Percentiles rank a stretch among this genome's conserved stretches.
Conservation (phyloP, 1,139 yeast species). For the Zygosaccharomyces sapae region DNA sequence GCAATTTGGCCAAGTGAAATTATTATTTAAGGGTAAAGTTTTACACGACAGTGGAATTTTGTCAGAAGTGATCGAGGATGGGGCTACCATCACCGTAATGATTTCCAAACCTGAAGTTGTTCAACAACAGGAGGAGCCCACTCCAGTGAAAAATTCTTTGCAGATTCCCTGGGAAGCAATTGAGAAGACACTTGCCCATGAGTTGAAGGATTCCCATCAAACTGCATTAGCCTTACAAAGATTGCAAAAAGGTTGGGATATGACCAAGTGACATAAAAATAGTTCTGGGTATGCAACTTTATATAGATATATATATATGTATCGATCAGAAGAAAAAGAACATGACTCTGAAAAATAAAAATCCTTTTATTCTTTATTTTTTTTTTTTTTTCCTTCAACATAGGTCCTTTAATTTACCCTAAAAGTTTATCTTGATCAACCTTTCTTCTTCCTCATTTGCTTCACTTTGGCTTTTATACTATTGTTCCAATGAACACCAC, state of each 20-base stretch:
- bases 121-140: slow-evolving; percentile 3
- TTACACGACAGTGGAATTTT: slow-evolving; percentile 41
- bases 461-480: slow-evolving; percentile 38
- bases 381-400: background rate
- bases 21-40: slow-evolving; percentile 48
- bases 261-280: slow-evolving; percentile 25
- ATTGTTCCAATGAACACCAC: slow-evolving; percentile 42
- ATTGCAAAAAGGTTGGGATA: slow-evolving; percentile 43
- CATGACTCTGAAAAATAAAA: background rate
- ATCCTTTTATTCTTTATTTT: background rate
- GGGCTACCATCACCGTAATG: slow-evolving; percentile 38
- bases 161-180: slow-evolving; percentile 40
- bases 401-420: background rate
- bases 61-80: slow-evolving; percentile 23
- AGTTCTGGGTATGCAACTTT: slow-evolving; percentile 4
- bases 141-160: slow-evolving; percentile 5
- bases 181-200: slow-evolving; percentile 24
- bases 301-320: background rate
- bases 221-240: slow-evolving; percentile 34
- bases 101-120: slow-evolving; percentile 28
- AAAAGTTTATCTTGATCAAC: background rate
- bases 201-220: slow-evolving; percentile 22
- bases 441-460: slow-evolving; percentile 33
- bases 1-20: slow-evolving; percentile 37
- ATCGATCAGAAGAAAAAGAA: background rate